A percentile compares a stretch with the other conserved stretches of the same genome.
phyloP scores from a whole-genome alignment of 345 rosid genomes.

The Passiflora organensis region DNA sequence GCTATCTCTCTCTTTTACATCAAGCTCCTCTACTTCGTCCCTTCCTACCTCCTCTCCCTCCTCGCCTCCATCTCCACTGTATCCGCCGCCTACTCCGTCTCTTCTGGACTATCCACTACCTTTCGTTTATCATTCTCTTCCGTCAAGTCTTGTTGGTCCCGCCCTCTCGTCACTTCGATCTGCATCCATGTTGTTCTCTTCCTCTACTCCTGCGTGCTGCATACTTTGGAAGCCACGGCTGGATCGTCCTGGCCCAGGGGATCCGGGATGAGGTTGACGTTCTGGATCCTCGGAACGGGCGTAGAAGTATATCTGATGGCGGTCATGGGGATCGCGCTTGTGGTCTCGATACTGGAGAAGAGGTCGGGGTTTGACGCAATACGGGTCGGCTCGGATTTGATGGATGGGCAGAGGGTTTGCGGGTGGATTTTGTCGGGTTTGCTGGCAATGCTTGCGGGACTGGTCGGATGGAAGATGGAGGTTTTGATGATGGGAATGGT shows the following conservation, averaged over 20 bases:
- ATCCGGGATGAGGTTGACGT: conserved; percentile 14
- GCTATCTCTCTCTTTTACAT: conserved; percentile 54
- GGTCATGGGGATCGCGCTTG: conserved; percentile 50
- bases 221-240: conserved; percentile 20
- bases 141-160: conserved; percentile 30
- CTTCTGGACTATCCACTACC: conserved; percentile 22
- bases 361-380: conserved; percentile 59
- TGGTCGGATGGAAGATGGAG: conserved; percentile 51
- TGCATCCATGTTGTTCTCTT: conserved; percentile 40
- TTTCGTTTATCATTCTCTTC: conserved; percentile 24
- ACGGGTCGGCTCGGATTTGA: conserved; percentile 36
- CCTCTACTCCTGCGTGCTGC: conserved; percentile 32
- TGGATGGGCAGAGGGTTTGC: conserved; percentile 49
- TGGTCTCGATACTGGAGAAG: conserved; percentile 58
- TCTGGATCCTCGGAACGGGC: conserved; percentile 27
- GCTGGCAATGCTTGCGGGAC: conserved; percentile 38
- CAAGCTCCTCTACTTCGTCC: conserved; percentile 40
- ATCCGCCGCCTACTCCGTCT: conserved; percentile 29
- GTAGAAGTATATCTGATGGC: conserved; percentile 58
- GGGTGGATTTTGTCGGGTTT: conserved; percentile 49
- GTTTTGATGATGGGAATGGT: conserved; percentile 11
- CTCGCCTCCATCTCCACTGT: conserved; percentile 34
- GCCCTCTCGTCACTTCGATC: conserved; percentile 48
- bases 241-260: conserved; percentile 12
- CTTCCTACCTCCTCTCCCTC: conserved; percentile 53